Conservation (phyloP, 2,329 filamentous ascomycete genomes). For the Rutstroemia sp. region DNA sequence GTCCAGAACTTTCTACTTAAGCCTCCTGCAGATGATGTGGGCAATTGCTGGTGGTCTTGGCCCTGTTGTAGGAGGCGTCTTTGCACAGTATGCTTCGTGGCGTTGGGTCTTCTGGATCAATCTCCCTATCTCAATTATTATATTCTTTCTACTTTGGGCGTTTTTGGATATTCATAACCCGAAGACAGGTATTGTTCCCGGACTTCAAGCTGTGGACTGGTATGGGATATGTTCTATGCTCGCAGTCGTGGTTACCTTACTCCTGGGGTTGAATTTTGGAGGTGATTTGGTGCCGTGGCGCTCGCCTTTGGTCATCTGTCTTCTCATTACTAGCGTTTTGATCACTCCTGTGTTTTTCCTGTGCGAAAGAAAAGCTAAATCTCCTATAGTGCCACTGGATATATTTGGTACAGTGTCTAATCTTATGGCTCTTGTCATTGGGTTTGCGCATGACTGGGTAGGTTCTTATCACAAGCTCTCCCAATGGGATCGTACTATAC, state of each 20-base stretch:
- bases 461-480: constrained; percentile 37
- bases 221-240: constrained; percentile 55
- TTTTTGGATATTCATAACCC: constrained; percentile 60
- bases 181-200: constrained; percentile 45
- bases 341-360: constrained; percentile 53
- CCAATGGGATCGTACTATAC: constrained; percentile 50
- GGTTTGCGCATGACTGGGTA: not conserved
- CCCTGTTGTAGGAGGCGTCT: constrained; percentile 35
- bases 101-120: constrained; percentile 45
- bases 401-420: constrained; percentile 61
- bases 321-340: constrained; percentile 65
- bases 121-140: constrained; percentile 21
- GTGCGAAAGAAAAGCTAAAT: constrained; percentile 64
- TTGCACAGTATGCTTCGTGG: not conserved
- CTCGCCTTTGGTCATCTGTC: constrained; percentile 67
- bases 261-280: constrained; percentile 78
- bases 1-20: constrained; percentile 52
- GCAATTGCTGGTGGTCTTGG: constrained; percentile 52
- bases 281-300: constrained; percentile 63
- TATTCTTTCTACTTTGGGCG: constrained; percentile 48
- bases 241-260: constrained; percentile 71
- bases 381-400: constrained; percentile 67
- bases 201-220: constrained; percentile 53
- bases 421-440: constrained; percentile 27
- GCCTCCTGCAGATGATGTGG: constrained; percentile 53